Evolutionary conservation across 1,284 basidiomycete genomes (phyloP).

Genomic region (Cutaneotrichosporon sp.): DNA sequence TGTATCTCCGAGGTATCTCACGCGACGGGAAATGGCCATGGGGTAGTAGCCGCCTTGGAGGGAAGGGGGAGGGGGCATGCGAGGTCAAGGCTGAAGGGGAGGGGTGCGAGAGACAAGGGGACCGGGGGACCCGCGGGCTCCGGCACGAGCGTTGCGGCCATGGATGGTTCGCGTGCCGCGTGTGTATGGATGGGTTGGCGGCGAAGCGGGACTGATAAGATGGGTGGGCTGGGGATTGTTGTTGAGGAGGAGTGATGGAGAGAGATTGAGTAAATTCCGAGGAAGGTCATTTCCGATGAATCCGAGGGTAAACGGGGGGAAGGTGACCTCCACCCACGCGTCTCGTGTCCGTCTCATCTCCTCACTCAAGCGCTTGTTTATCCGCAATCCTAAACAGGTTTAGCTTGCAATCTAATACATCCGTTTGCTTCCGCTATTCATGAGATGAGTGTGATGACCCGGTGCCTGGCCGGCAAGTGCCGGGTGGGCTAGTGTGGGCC

Average conservation of each 20-base stretch:
- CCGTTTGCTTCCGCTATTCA: background rate
- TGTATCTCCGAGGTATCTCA: slow-evolving; percentile 21
- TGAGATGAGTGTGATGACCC: background rate
- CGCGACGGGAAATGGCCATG: slow-evolving; percentile 38
- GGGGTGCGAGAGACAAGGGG: slow-evolving; percentile 2
- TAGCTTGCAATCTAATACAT: background rate
- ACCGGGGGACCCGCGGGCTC: background rate
- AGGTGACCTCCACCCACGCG: background rate
- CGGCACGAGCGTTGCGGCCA: slow-evolving; percentile 5
- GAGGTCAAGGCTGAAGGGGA: slow-evolving; percentile 39
- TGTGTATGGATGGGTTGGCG: background rate
- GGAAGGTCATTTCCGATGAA: background rate
- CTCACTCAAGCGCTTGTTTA: background rate
- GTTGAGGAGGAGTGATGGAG: background rate
- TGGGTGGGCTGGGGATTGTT: background rate
- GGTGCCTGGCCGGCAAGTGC: slow-evolving; percentile 9
- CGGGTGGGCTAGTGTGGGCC: too few relatives aligned
- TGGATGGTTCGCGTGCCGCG: background rate
- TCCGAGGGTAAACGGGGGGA: too few relatives aligned
- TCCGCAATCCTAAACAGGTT: background rate
- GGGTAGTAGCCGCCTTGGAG: background rate
- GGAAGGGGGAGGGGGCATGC: slow-evolving; percentile 28
- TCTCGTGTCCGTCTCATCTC: background rate
- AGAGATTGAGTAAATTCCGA: too few relatives aligned
- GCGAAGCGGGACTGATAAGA: background rate